Evolutionary conservation across 495 filamentous ascomycete species (phyloP), one percentile per base, ranked within the genome.

Genomic region (Penicillium robsamsonii): DNA sequence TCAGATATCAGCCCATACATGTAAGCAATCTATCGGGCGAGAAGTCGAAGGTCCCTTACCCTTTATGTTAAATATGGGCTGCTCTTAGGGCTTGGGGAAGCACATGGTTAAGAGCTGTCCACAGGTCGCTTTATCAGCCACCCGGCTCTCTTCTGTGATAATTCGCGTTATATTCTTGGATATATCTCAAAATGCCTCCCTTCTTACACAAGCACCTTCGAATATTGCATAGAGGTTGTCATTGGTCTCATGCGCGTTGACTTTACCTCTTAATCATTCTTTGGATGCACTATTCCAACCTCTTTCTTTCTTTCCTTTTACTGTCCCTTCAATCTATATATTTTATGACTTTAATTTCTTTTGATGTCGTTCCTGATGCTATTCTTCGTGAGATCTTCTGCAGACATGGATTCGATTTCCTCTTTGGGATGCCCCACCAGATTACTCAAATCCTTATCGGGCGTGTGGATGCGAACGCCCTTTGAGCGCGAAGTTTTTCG

Each of bases 391-490:
- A 41, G 25, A 18, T 5, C 9, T 8, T 46, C 43, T 35, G 15
- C 51, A 22, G 52, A 54, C 43, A 29, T 25, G 52, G 52, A 54
- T 40, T 46, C 2, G 24, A 3, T 40, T 46, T 38, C 52, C 52
- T 46, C 4, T 37, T 46, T 20, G 7, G 43, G 52, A 40, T 11
- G 13, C n/a, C 18, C 40, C 27, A 18, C 20, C 2, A 15, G 51
- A 46, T 54, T 45, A 46, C 41, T 54, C 22, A 46, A 44, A 38
- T 46, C 24, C 52, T 45, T 6, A 54, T 54, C 18, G n/a, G 42
- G 52, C n/a, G 30, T 25, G 52, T 5, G 9, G 12, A 46, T 46
- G 43, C 52, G 52, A 54, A 15, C 22, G 15, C 33, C 48, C 25
- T 35, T 40, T 4, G 12, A 38, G 7, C 17, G 17, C 35, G n/a